A percentile compares a stretch with the other conserved stretches of the same genome.
Evolutionary conservation across 805 yeast species (phyloP).

Genomic region (Candida golubevii): DNA sequence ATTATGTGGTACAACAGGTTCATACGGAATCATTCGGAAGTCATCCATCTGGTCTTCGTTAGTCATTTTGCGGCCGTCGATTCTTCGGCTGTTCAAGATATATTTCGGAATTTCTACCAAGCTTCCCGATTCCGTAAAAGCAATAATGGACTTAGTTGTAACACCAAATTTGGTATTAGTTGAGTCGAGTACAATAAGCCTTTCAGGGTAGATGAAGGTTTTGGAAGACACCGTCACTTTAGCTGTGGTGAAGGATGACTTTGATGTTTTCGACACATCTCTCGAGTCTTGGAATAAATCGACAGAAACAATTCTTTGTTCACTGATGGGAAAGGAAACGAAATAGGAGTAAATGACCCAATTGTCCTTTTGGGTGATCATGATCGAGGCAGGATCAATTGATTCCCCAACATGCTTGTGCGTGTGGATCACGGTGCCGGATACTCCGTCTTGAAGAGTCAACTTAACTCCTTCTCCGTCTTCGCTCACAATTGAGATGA

Average conservation of each 20-base stretch:
- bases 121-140: constrained; percentile 57
- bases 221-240: constrained; percentile 48
- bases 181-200: constrained; percentile 48
- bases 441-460: constrained; percentile 59
- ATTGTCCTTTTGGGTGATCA: constrained; percentile 70
- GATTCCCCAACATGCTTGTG: constrained; percentile 34
- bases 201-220: constrained; percentile 61
- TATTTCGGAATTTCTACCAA: constrained; percentile 67
- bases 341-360: constrained; percentile 73
- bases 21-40: constrained; percentile 59
- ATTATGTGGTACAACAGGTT: constrained; percentile 48
- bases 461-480: constrained; percentile 34
- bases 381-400: constrained; percentile 38
- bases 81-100: constrained; percentile 65
- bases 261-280: constrained; percentile 14
- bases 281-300: constrained; percentile 64
- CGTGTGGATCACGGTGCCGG: constrained; percentile 59
- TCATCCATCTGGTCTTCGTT: constrained; percentile 50
- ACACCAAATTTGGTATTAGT: constrained; percentile 63
- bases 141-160: constrained; percentile 60
- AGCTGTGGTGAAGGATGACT: constrained; percentile 33
- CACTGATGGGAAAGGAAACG: constrained; percentile 45
- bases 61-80: constrained; percentile 49
- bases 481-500: constrained; percentile 46
- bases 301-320: constrained; percentile 58